Evolutionary conservation across 1,284 basidiomycete genomes (phyloP), one percentile per base, ranked within the genome.

Genomic region (Boletellus sp.): DNA sequence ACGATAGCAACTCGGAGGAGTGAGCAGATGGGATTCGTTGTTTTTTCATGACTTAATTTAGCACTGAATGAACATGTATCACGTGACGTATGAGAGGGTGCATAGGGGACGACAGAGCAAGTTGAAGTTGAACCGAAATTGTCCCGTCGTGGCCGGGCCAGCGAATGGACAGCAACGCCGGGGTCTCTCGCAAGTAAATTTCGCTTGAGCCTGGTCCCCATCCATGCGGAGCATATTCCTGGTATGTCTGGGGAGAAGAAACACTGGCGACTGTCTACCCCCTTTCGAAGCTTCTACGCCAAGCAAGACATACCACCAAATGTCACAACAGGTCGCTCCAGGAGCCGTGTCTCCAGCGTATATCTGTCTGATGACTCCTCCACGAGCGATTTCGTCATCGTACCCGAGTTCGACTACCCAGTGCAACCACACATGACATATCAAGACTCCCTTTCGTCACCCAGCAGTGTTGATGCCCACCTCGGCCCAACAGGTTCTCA

Each of bases 1-100:
- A 85, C 58, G 86, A 87, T 61, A 81, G 81, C 53, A 74, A 73
- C 44, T 80, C 76, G 0, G 81, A 82, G 35, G 81, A 75, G 44
- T 73, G 58, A 66, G 44, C 11, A 24, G 37, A 40, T 46, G 21
- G 44, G 24, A 35, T n/a, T 36, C 8, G 8, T 18, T 36, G 30
- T 32, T 30, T 30, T 13, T 30, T 1, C 30, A 12, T 13, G 30
- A 10, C 30, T 8, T 15, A 32, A 32, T 15, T 32, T 32, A 32
- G 30, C 5, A 32, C 6, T 30, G 30, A 32, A 32, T 32, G 13
- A 32, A 32, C 30, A 32, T 32, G 30, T 32, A 32, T 32, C 57
- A 60, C 44, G 54, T 60, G 62, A 55, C 3, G 22, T 22, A 5
- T 45, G 32, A 40, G 13, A 15, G 18, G n/a, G 8, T 8, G 19